Conservation (phyloP, 345 rosid genomes). For the Heritiera littoralis region DNA sequence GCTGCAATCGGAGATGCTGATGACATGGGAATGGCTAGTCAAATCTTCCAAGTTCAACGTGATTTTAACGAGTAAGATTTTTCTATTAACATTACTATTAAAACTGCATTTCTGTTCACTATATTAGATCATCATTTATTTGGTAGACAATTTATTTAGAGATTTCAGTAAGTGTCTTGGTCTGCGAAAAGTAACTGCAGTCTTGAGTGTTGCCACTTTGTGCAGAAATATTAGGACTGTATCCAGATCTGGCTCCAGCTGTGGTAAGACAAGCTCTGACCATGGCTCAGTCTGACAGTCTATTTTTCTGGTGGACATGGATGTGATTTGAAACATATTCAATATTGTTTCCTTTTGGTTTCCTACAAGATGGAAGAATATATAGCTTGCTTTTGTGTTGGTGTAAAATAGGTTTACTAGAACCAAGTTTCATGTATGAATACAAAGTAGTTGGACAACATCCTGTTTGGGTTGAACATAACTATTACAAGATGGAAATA, state of each 20-base stretch:
- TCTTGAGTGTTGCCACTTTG: background rate
- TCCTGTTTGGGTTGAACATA: background rate
- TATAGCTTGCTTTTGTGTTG: background rate
- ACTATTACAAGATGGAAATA: background rate
- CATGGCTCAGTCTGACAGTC: background rate
- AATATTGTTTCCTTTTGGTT: background rate
- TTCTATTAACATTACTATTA: constrained; percentile 2
- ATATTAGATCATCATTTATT: background rate
- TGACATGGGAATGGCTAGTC: constrained; percentile 36
- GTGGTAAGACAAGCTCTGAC: background rate
- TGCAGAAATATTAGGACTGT: background rate
- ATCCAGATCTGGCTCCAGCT: background rate
- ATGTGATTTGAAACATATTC: background rate
- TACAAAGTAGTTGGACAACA: background rate
- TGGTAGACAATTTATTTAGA: background rate
- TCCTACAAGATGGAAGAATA: background rate
- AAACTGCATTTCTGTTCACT: background rate
- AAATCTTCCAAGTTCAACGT: constrained; percentile 58
- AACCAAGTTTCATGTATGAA: background rate
- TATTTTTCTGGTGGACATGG: background rate
- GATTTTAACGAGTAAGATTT: constrained; percentile 86
- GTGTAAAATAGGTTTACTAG: background rate
- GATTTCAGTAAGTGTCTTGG: background rate
- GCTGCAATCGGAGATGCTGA: constrained; percentile 47
- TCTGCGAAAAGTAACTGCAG: background rate